Evolutionary conservation across 768 basidiomycete species (phyloP), one percentile per base, ranked within the genome.

Genomic region (Brasilioporus rufonigricans): DNA sequence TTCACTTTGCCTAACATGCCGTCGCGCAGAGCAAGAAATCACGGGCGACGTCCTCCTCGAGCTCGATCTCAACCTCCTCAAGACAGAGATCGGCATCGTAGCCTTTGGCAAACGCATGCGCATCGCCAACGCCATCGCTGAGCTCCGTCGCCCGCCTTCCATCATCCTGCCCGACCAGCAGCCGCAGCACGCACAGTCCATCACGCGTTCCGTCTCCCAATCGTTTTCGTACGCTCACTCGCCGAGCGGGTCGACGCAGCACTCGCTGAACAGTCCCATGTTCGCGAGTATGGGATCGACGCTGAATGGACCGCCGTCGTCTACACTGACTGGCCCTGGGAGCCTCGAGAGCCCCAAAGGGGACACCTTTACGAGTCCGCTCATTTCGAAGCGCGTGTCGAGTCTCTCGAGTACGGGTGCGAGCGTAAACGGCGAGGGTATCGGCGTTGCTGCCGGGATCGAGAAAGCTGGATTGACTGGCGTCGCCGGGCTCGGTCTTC

Each of bases 31-130:
- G 74, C 94, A 99, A 84, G 97, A 99, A 75, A 98, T 99, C 50
- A 91, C 94, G 0, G 97, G 97, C 19, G 97, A 99, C 63, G 91
- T 98, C 31, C 82, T 99, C 8, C 84, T 98, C 52, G 96, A 97
- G 64, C 87, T 98, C 56, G 93, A 98, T 58, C 83, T 87, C 51
- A 89, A 87, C 65, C 79, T 97, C 16, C 86, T 99, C 63, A 98
- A 98, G 74, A 78, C 75, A 11, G 95, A 98, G 74, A 87, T 99
- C 50, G 97, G 94, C 23, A 93, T 99, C 60, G 76, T 80, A 64
- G 93, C 93, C 4, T 97, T 96, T 61, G 97, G 97, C 13, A 97
- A 97, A 68, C 91, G 97, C 18, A 80, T 92, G 70, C 86, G 92
- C 52, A 94, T 99, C 52, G 87, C 90, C 24, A 94, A 96, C 60